Percentiles rank a stretch among this genome's conserved stretches.
Evolutionary conservation across 1,284 basidiomycete genomes (phyloP).

Genomic region (Hemileia vastatrix): DNA sequence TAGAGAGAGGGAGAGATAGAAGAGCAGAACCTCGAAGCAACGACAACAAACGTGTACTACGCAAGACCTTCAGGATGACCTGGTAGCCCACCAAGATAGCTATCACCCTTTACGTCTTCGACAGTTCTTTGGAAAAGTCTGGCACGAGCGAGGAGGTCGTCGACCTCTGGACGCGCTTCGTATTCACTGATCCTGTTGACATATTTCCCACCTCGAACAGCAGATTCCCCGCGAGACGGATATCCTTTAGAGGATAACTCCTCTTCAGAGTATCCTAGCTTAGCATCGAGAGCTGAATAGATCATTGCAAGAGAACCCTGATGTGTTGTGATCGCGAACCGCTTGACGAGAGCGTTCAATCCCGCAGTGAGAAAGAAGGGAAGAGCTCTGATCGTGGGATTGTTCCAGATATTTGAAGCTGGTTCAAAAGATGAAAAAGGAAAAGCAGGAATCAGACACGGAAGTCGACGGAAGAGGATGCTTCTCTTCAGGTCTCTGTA

Average conservation of each 20-base stretch:
- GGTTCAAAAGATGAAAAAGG: background rate
- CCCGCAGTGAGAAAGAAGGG: background rate
- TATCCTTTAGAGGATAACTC: constrained; percentile 1
- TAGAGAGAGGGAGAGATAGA: too few species aligned
- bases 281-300: constrained; percentile 27
- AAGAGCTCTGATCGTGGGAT: constrained; percentile 15
- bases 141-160: constrained; percentile 29
- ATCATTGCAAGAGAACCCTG: constrained; percentile 31
- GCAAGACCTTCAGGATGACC: constrained; percentile 16
- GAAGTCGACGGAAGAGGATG: background rate
- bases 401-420: constrained; percentile 31
- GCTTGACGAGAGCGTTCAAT: constrained; percentile 12
- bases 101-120: constrained; percentile 35
- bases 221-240: constrained; percentile 25
- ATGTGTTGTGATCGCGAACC: constrained; percentile 23
- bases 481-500: too few species aligned
- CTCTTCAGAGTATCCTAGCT: constrained; percentile 26
- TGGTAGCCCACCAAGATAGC: constrained; percentile 23
- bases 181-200: constrained; percentile 28
- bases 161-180: constrained; percentile 29
- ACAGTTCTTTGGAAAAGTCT: constrained; percentile 34
- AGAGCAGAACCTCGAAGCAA: too few species aligned
- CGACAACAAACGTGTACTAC: background rate
- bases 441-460: constrained; percentile 20
- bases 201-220: constrained; percentile 32